A percentile compares a stretch with the other conserved stretches of the same genome.
phyloP scores from a whole-genome alignment of 2,329 filamentous ascomycete species.

The Fusarium sp. region DNA sequence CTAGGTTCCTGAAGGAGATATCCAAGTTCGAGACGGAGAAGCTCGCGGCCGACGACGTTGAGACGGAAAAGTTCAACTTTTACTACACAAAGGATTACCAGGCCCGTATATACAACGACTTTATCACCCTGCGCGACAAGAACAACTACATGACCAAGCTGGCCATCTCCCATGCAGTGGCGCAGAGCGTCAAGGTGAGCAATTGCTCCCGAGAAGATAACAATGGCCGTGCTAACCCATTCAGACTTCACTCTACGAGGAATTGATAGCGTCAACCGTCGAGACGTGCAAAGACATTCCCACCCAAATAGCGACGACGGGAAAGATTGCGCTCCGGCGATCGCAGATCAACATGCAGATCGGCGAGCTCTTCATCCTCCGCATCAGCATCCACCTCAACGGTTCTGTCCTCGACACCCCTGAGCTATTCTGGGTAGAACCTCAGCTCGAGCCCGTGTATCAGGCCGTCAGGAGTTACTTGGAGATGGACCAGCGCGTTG shows the following conservation, averaged over 20 bases:
- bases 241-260: constrained; percentile 92
- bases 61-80: constrained; percentile 98
- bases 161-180: constrained; percentile 92
- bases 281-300: constrained; percentile 93
- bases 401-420: constrained; percentile 96
- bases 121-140: constrained; percentile 93
- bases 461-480: constrained; percentile 93
- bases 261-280: constrained; percentile 92
- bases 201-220: neutral
- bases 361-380: constrained; percentile 94
- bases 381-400: constrained; percentile 98
- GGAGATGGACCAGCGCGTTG: constrained; percentile 96
- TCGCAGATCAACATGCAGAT: constrained; percentile 99
- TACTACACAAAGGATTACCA: constrained; percentile 99
- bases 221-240: constrained; percentile 25
- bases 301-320: constrained; percentile 88
- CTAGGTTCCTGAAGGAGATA: constrained; percentile 90
- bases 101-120: constrained; percentile 98
- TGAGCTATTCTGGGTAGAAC: constrained; percentile 98
- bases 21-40: constrained; percentile 94
- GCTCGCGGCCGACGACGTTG: constrained; percentile 83
- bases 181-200: constrained; percentile 88
- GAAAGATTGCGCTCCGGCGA: constrained; percentile 86
- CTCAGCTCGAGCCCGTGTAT: constrained; percentile 94
- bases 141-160: constrained; percentile 98